Conservation (phyloP, 306 rosid species). For the Canavalia ensiformis region DNA sequence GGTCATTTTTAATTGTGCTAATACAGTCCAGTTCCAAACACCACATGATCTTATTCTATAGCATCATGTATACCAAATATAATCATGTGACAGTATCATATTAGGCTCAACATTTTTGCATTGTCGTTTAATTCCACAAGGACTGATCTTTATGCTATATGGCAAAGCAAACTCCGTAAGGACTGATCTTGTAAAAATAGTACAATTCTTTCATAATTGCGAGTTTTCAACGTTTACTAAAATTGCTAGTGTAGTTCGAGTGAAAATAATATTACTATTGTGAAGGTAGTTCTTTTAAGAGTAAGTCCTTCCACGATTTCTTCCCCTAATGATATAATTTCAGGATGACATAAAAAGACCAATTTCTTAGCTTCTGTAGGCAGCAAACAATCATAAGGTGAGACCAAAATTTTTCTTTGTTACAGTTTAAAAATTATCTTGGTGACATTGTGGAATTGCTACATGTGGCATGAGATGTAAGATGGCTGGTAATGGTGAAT, state of each 20-base stretch:
- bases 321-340: background rate
- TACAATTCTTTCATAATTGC: too few relatives aligned
- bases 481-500: constrained; percentile 77
- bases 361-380: constrained; percentile 22
- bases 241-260: background rate
- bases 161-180: background rate
- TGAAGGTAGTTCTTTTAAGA: background rate
- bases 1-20: background rate
- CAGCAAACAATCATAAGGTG: background rate
- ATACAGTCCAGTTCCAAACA: background rate
- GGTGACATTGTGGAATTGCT: constrained; percentile 94
- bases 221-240: background rate
- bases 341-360: constrained; percentile 2
- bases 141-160: constrained; percentile 13
- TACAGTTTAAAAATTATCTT: constrained; percentile 57
- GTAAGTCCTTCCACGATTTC: background rate
- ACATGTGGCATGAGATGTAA: constrained; percentile 85
- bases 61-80: constrained; percentile 19
- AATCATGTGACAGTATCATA: background rate
- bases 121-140: background rate
- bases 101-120: background rate
- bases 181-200: too few relatives aligned
- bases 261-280: background rate
- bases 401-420: background rate
- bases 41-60: background rate